A percentile compares a stretch with the other conserved stretches of the same genome.
Conservation (phyloP, 306 rosid species). For the Pachyrhizus erosus region DNA sequence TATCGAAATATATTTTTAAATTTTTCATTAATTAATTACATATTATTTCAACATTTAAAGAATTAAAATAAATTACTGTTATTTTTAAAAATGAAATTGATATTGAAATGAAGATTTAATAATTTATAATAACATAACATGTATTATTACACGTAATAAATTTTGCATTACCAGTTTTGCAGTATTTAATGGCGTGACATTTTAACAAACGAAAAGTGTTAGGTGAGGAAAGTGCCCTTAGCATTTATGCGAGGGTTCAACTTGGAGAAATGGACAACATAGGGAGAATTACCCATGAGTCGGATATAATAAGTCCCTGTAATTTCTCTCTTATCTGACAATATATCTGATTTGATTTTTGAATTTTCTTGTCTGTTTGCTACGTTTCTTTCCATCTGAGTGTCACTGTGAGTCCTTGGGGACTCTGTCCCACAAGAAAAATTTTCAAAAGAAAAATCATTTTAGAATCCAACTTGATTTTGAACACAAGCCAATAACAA, state of each 20-base stretch:
- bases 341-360: conserved; percentile 31
- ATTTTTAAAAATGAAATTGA: too few species aligned
- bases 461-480: conserved; percentile 54
- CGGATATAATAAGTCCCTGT: conserved; percentile 2
- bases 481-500: conserved; percentile 27
- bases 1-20: too few species aligned
- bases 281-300: conserved; percentile 25
- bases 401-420: background rate
- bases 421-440: conserved; percentile 42
- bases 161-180: background rate
- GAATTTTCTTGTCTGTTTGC: conserved; percentile 42
- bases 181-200: background rate
- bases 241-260: background rate
- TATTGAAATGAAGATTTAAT: too few species aligned
- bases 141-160: background rate
- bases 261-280: conserved; percentile 25
- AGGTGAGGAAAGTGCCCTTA: background rate
- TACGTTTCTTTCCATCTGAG: conserved; percentile 42
- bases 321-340: conserved; percentile 42
- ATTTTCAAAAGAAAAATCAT: conserved; percentile 38
- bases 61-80: too few species aligned
- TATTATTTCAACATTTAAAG: too few species aligned
- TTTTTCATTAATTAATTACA: too few species aligned
- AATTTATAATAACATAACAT: background rate
- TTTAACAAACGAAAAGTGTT: conserved; percentile 7